phyloP scores from a whole-genome alignment of 768 basidiomycete genomes.

The Russula vinacea region DNA sequence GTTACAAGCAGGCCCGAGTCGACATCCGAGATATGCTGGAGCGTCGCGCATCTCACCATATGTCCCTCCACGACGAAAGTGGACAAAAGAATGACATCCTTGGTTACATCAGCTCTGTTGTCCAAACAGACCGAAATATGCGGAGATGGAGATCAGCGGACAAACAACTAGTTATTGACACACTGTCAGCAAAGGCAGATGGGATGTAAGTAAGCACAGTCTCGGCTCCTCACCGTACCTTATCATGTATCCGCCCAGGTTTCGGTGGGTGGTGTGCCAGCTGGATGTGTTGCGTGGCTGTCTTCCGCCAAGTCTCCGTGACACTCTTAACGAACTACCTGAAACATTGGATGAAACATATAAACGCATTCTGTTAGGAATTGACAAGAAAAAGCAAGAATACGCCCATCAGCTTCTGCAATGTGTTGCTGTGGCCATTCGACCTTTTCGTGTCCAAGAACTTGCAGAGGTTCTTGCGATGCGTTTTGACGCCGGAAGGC shows the following conservation, averaged over 20 bases:
- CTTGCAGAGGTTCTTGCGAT: conserved; percentile 8
- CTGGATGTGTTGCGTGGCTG: conserved; percentile 6
- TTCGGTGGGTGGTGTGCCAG: conserved; percentile 6
- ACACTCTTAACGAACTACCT: neutral
- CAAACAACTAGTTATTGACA: neutral
- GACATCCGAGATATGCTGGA: neutral
- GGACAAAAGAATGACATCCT: neutral
- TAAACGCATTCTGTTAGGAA: neutral
- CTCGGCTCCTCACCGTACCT: neutral
- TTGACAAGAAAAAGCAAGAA: neutral
- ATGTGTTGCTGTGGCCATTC: conserved; percentile 4
- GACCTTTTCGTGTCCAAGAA: conserved; percentile 6
- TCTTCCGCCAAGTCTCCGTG: neutral
- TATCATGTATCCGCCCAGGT: neutral
- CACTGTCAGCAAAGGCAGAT: neutral
- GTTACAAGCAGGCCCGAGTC: neutral
- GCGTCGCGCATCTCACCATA: neutral
- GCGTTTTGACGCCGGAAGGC: neutral
- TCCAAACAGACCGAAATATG: neutral
- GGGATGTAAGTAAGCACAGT: neutral
- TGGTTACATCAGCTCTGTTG: neutral
- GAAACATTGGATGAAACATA: conserved; percentile 14
- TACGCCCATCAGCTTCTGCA: conserved; percentile 5
- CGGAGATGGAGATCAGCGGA: conserved; percentile 3
- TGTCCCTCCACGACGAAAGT: neutral